phyloP scores from a whole-genome alignment of 75 land plant genomes.

The Picea sitchensis region DNA sequence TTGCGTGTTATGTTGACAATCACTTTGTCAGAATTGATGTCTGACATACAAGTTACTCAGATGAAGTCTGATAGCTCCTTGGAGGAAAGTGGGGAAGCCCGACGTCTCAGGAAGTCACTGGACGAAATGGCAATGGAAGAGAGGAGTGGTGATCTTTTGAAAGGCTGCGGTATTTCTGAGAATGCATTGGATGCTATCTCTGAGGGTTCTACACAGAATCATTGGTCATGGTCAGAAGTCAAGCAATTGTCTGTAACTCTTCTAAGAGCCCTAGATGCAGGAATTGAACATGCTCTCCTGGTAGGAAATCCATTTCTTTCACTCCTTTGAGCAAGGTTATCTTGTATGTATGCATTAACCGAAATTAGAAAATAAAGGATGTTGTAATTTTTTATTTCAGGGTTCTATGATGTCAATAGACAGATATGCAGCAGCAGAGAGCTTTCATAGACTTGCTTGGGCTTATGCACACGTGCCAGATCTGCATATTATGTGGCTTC shows the following conservation, averaged over 20 bases:
- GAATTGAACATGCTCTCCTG: slow-evolving; percentile 93
- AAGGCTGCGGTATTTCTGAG: slow-evolving; percentile 68
- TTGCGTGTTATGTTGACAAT: slow-evolving; percentile 96
- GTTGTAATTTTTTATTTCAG: slow-evolving; percentile 25
- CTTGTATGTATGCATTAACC: neutral
- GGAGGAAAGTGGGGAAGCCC: slow-evolving; percentile 95
- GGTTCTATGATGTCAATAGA: slow-evolving; percentile 66
- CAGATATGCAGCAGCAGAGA: slow-evolving; percentile 95
- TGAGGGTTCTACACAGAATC: slow-evolving; percentile 49
- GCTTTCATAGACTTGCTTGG: slow-evolving; percentile 83
- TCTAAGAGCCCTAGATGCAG: slow-evolving; percentile 91
- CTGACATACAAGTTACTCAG: slow-evolving; percentile 98
- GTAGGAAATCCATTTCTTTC: slow-evolving; percentile 29
- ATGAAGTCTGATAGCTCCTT: slow-evolving; percentile 84
- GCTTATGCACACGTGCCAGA: slow-evolving; percentile 98
- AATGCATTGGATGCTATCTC: slow-evolving; percentile 55
- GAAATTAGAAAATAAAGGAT: slow-evolving; percentile 1
- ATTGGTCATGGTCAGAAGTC: slow-evolving; percentile 90
- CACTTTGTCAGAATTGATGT: slow-evolving; percentile 96
- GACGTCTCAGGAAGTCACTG: slow-evolving; percentile 78
- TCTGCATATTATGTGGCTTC: slow-evolving; percentile 99
- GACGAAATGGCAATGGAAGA: slow-evolving; percentile 76
- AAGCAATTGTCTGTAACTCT: slow-evolving; percentile 64
- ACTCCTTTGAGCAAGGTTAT: neutral
- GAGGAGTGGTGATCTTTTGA: slow-evolving; percentile 42